Evolutionary conservation across 148 eudicot species (phyloP).

Genomic region (Cornus suecica): DNA sequence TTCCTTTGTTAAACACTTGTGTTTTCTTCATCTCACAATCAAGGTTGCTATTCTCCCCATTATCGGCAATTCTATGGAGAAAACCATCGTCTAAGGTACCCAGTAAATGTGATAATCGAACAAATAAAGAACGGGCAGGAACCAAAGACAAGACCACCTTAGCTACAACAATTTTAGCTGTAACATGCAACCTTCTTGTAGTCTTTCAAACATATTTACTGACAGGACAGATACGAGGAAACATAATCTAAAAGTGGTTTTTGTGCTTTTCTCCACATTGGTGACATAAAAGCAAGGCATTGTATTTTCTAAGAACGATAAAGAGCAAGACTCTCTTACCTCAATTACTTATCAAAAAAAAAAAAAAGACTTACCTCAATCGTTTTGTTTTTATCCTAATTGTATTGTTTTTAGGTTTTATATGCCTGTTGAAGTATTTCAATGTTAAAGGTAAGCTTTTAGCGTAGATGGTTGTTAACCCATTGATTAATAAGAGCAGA

Average conservation of each 20-base stretch:
- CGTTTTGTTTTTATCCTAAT: too few species aligned
- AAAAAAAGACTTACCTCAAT: too few species aligned
- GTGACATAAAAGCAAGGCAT: background rate
- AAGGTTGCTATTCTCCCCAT: background rate
- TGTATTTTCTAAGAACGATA: background rate
- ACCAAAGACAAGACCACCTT: background rate
- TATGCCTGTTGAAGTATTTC: too few species aligned
- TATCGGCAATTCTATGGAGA: too few species aligned
- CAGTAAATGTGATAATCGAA: background rate
- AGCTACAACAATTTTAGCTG: background rate
- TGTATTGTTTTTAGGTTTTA: too few species aligned
- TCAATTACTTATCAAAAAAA: background rate
- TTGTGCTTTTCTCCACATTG: constrained; percentile 1
- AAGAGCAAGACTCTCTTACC: background rate
- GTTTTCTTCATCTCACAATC: background rate
- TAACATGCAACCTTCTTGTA: background rate
- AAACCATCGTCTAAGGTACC: too few species aligned
- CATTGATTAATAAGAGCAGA: too few species aligned
- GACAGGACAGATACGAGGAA: background rate
- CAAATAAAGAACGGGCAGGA: background rate
- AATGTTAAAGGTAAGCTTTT: too few species aligned
- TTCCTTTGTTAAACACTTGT: background rate
- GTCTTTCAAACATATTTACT: background rate
- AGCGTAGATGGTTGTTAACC: too few species aligned
- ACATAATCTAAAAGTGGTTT: background rate